A percentile compares a stretch with the other conserved stretches of the same genome.
phyloP scores from a whole-genome alignment of 345 rosid species.

The Clausena lansium region DNA sequence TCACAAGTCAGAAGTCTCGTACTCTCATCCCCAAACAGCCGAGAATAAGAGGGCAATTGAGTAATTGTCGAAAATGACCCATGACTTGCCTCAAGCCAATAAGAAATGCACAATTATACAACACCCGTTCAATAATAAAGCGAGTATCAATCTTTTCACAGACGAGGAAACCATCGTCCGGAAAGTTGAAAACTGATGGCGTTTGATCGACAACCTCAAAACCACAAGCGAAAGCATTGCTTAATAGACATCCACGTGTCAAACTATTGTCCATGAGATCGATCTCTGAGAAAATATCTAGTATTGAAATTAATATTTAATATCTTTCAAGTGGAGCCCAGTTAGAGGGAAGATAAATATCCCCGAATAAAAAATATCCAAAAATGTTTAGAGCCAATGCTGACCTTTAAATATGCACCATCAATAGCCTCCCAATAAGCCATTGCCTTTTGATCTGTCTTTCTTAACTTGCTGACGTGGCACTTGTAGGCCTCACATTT shows the following conservation, averaged over 20 bases:
- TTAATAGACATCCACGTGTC: slow-evolving; percentile 25
- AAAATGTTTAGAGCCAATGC: not conserved
- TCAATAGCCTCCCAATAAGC: slow-evolving; percentile 10
- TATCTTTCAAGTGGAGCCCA: slow-evolving; percentile 3
- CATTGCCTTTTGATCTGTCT: slow-evolving; percentile 8
- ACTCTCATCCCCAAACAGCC: not conserved
- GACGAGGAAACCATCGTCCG: not conserved
- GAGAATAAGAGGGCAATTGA: not conserved
- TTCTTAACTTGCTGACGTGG: slow-evolving; percentile 4
- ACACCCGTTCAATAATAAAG: not conserved
- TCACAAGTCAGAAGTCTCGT: too few species aligned
- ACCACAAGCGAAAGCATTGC: slow-evolving; percentile 11
- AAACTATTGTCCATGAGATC: slow-evolving; percentile 15
- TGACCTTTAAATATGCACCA: slow-evolving; percentile 10
- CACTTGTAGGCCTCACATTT: slow-evolving; percentile 8
- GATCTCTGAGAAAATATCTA: slow-evolving; percentile 22
- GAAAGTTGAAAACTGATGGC: not conserved
- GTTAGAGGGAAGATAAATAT: not conserved
- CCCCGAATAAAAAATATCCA: slow-evolving; percentile 11
- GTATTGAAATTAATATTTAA: slow-evolving; percentile 1
- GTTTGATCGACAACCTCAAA: slow-evolving; percentile 2
- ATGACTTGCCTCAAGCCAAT: not conserved
- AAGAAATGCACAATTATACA: not conserved
- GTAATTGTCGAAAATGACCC: not conserved
- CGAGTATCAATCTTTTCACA: not conserved